Conservation (phyloP, 2,329 filamentous ascomycete genomes). For the Coleophoma crateriformis region DNA sequence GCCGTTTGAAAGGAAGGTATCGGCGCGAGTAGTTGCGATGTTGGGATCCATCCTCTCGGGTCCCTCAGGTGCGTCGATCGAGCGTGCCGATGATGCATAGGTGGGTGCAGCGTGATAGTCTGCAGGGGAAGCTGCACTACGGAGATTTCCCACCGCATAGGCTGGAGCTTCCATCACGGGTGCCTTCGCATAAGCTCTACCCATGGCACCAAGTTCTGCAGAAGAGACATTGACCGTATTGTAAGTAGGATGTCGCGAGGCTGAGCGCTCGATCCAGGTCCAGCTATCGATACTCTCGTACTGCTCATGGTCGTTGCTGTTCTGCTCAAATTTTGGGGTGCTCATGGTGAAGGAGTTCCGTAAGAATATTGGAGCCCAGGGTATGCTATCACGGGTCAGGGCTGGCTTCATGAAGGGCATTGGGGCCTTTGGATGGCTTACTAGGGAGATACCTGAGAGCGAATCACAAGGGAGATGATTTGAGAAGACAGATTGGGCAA, state of each 20-base stretch:
- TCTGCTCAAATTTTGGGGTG: slow-evolving; percentile 1
- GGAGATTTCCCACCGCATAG: slow-evolving; percentile 2
- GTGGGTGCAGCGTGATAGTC: slow-evolving; percentile 6
- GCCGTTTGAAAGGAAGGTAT: not conserved
- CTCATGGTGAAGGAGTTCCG: slow-evolving; percentile 6
- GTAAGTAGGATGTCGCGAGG: slow-evolving; percentile 17
- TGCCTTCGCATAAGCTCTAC: not conserved
- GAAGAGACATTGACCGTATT: slow-evolving; percentile 21
- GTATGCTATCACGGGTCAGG: not conserved
- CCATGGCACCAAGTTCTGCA: slow-evolving; percentile 8
- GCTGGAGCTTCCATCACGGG: slow-evolving; percentile 1
- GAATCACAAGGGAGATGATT: not conserved
- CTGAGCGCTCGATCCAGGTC: slow-evolving; percentile 12
- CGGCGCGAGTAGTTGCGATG: not conserved
- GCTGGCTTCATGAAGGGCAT: not conserved
- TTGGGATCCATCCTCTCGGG: slow-evolving; percentile 14
- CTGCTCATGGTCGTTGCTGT: not conserved
- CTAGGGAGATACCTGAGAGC: not conserved
- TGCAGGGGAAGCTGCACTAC: not conserved
- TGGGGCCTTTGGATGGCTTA: not conserved
- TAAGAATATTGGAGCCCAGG: not conserved
- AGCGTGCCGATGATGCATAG: slow-evolving; percentile 6
- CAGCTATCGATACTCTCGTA: slow-evolving; percentile 13
- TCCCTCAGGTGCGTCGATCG: slow-evolving; percentile 12
- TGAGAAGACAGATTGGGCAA: not conserved